These are phyloP conservation scores for Calonectria naviculata DNA, from an alignment of 2,329 filamentous ascomycete species.

Conservation along the genomic window DNA sequence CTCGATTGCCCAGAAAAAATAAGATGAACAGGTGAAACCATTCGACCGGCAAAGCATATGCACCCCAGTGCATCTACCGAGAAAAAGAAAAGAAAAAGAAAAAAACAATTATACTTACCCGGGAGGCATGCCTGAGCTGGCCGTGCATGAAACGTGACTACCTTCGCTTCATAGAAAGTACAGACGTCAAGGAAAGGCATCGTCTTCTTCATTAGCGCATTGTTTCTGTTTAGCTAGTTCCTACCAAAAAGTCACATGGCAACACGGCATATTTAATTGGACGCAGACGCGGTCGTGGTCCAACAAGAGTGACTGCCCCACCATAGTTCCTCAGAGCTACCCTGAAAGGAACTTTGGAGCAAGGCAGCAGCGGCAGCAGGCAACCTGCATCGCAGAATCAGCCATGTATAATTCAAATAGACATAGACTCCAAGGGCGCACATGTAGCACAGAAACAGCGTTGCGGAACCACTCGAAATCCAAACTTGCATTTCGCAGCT, in stretches of 20 bases:
- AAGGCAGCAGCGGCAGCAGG: not conserved
- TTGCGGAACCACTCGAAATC: not conserved
- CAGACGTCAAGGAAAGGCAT: not conserved
- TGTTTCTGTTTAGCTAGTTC: not conserved
- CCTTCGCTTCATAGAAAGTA: not conserved
- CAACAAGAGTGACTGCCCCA: not conserved
- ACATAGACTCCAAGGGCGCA: not conserved
- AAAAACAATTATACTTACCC: not conserved
- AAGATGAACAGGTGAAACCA: no score
- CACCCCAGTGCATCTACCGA: not conserved
- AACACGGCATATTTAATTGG: not conserved
- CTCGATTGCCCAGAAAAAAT: not conserved
- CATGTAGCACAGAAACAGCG: not conserved
- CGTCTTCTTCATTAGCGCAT: not conserved
- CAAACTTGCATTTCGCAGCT: not conserved
- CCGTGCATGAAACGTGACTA: not conserved
- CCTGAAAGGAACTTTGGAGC: not conserved
- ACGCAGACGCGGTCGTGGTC: not conserved
- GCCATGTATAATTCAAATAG: not conserved
- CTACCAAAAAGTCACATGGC: not conserved
- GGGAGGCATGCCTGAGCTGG: not conserved
- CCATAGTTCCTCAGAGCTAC: not conserved
- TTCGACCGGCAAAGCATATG: no score
- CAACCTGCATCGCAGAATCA: not conserved
- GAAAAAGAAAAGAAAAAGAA: not conserved